These are phyloP conservation scores for Aspergillus clavatus DNA, from an alignment of 2,329 filamentous ascomycete species.

Conservation along the genomic window DNA sequence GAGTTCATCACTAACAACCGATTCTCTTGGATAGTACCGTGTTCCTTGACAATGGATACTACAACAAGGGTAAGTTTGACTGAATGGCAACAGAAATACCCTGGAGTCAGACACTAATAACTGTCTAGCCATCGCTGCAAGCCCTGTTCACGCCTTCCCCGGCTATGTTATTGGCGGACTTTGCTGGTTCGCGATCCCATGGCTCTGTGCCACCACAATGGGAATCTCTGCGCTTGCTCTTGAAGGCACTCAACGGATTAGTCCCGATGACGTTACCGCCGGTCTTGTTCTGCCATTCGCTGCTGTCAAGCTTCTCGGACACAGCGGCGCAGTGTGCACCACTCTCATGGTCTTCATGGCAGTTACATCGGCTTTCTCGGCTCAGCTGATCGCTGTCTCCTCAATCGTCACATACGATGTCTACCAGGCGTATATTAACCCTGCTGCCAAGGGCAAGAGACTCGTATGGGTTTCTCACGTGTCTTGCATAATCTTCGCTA, in stretches of 20 bases:
- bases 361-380: constrained; percentile 76
- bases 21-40: constrained; percentile 52
- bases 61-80: constrained; percentile 60
- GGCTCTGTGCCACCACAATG: constrained; percentile 84
- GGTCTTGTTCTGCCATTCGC: constrained; percentile 82
- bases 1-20: constrained; percentile 5
- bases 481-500: constrained; percentile 67
- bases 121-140: constrained; percentile 71
- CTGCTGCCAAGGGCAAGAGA: constrained; percentile 65
- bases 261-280: constrained; percentile 68
- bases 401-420: constrained; percentile 86
- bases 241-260: constrained; percentile 70
- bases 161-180: constrained; percentile 85
- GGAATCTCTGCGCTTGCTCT: constrained; percentile 76
- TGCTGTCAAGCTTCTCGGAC: constrained; percentile 75
- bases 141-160: constrained; percentile 76
- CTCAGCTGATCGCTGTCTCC: constrained; percentile 80
- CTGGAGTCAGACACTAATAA: constrained; percentile 2
- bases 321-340: constrained; percentile 72
- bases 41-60: constrained; percentile 82
- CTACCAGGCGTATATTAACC: constrained; percentile 83
- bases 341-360: constrained; percentile 85
- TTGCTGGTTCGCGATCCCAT: constrained; percentile 89
- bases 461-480: constrained; percentile 77
- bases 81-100: no score